Evolutionary conservation across 768 basidiomycete genomes (phyloP).

Genomic region (Serendipita sp.): DNA sequence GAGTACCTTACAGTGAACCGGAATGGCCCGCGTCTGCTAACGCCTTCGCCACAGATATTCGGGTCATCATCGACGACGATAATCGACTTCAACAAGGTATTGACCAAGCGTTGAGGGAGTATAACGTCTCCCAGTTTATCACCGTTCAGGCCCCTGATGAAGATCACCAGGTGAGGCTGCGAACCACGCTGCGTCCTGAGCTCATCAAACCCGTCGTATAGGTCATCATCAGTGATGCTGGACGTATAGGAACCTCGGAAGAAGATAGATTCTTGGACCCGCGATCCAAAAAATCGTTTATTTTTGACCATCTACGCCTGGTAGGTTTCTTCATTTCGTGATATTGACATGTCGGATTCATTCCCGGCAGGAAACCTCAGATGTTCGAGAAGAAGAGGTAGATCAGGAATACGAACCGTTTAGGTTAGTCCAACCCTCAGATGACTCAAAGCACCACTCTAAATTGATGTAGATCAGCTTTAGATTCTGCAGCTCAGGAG

Average conservation of each 20-base stretch:
- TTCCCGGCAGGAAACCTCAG: conserved; percentile 51
- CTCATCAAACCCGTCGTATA: conserved; percentile 19
- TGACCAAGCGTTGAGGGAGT: conserved; percentile 60
- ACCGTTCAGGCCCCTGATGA: conserved; percentile 69
- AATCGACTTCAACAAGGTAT: conserved; percentile 64
- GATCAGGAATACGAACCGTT: conserved; percentile 55
- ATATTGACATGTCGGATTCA: background rate
- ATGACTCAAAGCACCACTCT: background rate
- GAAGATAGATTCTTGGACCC: conserved; percentile 73
- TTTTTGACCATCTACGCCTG: conserved; percentile 71
- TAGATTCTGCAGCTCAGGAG: conserved; percentile 48
- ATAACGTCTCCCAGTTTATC: conserved; percentile 79
- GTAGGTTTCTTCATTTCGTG: conserved; percentile 29
- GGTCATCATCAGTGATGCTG: conserved; percentile 71
- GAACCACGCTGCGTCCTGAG: background rate
- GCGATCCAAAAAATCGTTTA: conserved; percentile 57
- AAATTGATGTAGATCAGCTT: conserved; percentile 34
- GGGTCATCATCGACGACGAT: conserved; percentile 79
- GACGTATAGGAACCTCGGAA: conserved; percentile 29
- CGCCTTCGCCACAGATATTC: conserved; percentile 47
- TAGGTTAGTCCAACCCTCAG: conserved; percentile 36
- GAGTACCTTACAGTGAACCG: conserved; percentile 5
- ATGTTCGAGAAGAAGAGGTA: conserved; percentile 46
- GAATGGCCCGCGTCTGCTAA: conserved; percentile 9
- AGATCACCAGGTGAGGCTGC: conserved; percentile 48